phyloP scores from a whole-genome alignment of 352 stramenopile genomes.

The Pythium angustatum region DNA sequence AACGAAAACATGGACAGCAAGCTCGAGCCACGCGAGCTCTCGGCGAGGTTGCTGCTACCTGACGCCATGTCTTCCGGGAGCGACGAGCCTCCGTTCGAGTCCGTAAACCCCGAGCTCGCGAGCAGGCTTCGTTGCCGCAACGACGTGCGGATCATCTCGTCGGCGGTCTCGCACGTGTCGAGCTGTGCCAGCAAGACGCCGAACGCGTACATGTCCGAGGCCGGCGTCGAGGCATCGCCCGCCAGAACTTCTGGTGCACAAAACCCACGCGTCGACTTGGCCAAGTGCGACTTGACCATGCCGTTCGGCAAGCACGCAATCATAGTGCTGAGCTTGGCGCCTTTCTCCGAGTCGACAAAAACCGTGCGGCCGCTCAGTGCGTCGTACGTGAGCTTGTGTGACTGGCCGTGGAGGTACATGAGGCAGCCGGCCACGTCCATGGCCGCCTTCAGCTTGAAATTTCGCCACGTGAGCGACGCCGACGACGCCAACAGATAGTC shows the following conservation, averaged over 20 bases:
- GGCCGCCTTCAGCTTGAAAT: slow-evolving; percentile 79
- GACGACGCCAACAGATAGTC: slow-evolving; percentile 43
- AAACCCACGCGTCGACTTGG: slow-evolving; percentile 26
- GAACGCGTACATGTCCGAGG: slow-evolving; percentile 42
- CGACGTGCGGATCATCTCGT: slow-evolving; percentile 67
- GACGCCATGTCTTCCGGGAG: slow-evolving; percentile 15
- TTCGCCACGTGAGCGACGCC: slow-evolving; percentile 59
- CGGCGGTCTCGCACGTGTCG: slow-evolving; percentile 40
- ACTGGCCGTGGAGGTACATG: slow-evolving; percentile 77
- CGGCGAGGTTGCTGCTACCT: slow-evolving; percentile 20
- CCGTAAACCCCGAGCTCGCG: slow-evolving; percentile 32
- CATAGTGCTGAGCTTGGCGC: slow-evolving; percentile 80
- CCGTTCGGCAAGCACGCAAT: slow-evolving; percentile 59
- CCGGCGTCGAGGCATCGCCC: slow-evolving; percentile 15
- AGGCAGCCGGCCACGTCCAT: slow-evolving; percentile 62
- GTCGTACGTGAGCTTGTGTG: slow-evolving; percentile 68
- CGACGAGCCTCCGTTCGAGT: slow-evolving; percentile 33
- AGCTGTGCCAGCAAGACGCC: slow-evolving; percentile 35
- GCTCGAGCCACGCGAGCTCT: slow-evolving; percentile 34
- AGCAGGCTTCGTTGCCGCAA: slow-evolving; percentile 48
- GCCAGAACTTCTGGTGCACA: slow-evolving; percentile 32
- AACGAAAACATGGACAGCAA: slow-evolving; percentile 70
- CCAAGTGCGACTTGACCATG: slow-evolving; percentile 24
- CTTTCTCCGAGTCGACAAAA: slow-evolving; percentile 69
- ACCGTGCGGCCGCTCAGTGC: slow-evolving; percentile 66